Base-by-base conservation (phyloP, 2,329 filamentous ascomycete species). In the Ophiosphaerella herpotricha region DNA sequence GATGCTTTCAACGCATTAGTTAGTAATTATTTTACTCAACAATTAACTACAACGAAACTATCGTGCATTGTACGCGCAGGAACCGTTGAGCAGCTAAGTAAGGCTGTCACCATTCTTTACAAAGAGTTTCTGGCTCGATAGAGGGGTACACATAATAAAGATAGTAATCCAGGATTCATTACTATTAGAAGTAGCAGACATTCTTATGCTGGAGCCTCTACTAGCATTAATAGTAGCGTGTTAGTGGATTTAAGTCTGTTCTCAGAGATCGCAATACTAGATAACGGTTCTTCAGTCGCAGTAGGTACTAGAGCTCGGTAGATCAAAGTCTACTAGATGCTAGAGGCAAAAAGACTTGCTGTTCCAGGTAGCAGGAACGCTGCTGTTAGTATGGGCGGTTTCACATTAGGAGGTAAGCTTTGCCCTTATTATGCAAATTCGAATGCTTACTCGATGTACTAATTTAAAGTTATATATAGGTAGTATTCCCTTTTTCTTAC, bases 401-500 rank as follows among this genome's bases (percentile, higher is more conserved):
- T 49, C 2, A 23, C 39, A n/a, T 24, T 43, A 31, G 35, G 16
- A 39, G 39, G 39, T 39, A 16, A 32, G 41, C 33, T 42, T 33
- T 32, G 13, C 24, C 14, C 43, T 8, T 23, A 43, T 26, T 5
- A 7, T 37, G n/a, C 9, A 16, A 31, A 21, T 16, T n/a, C 2
- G 35, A 46, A 21, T 39, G 21, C 13, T 41, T 24, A 9, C 11
- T 33, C 32, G 2, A 34, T 34, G n/a, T 35, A 21, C 40, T 43
- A 31, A 43, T 29, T 33, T 8, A 43, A 43, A 42, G 21, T 31
- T 7, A 18, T 21, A 29, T 11, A 26, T 29, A n/a, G 54, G 54
- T 5, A 52, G 54, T 11, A 43, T 55, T 13, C 45, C 51, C 18
- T 55, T 43, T 42, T 48, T 52, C 24, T 40, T 48, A 12, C 41